Evolutionary conservation across 805 yeast genomes (phyloP).

Genomic region (Grigorovia humatica): DNA sequence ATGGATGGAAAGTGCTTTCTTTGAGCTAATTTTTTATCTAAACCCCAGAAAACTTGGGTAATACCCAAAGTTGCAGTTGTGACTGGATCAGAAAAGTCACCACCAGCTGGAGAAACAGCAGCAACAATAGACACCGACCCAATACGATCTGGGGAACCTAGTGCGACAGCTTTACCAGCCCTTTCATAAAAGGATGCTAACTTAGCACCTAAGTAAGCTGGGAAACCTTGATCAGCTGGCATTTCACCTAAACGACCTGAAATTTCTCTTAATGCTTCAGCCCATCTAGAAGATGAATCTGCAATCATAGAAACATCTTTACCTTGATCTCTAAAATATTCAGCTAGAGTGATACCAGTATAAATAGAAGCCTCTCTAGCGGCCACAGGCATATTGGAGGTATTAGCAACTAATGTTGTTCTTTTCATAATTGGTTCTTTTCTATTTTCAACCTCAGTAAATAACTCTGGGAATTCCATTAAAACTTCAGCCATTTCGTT

Average conservation of each 20-base stretch:
- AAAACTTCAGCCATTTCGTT: constrained; percentile 99
- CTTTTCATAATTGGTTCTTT: constrained; percentile 99
- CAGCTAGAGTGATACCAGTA: constrained; percentile 98
- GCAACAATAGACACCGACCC: constrained; percentile 99
- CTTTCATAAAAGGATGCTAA: constrained; percentile 98
- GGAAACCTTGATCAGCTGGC: constrained; percentile 99
- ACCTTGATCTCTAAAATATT: constrained; percentile 99
- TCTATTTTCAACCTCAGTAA: constrained; percentile 80
- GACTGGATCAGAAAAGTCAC: constrained; percentile 99
- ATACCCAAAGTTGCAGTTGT: constrained; percentile 97
- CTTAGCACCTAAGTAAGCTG: constrained; percentile 98
- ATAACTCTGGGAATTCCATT: constrained; percentile 98
- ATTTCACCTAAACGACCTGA: constrained; percentile 99
- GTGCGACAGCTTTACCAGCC: constrained; percentile 92
- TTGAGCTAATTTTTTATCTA: constrained; percentile 97
- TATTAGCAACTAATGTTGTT: constrained; percentile 95
- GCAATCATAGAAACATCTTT: constrained; percentile 99
- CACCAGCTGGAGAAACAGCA: constrained; percentile 99
- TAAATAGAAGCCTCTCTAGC: constrained; percentile 99
- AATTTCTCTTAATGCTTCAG: constrained; percentile 98
- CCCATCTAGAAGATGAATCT: constrained; percentile 99
- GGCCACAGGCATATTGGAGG: constrained; percentile 99
- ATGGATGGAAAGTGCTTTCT: constrained; percentile 99
- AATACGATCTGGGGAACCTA: constrained; percentile 92
- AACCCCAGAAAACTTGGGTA: constrained; percentile 99